These are phyloP conservation scores for Centella asiatica DNA, from an alignment of 129 eudicot species.

Conservation along the genomic window DNA sequence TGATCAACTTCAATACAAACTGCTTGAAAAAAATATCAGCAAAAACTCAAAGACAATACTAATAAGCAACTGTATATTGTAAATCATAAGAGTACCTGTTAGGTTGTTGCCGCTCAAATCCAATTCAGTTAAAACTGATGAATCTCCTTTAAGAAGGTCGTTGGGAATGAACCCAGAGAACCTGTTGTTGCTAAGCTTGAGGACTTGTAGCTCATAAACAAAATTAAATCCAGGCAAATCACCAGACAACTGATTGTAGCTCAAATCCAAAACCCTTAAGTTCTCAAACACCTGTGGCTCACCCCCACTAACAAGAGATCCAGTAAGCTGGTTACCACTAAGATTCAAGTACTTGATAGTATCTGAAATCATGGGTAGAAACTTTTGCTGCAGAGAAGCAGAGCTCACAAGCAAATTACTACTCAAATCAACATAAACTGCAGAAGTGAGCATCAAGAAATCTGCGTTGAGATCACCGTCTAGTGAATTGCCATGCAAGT, in stretches of 20 bases:
- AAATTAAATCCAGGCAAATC: constrained; percentile 88
- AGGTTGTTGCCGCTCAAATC: constrained; percentile 94
- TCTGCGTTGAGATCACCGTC: constrained; percentile 65
- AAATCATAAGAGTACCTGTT: constrained; percentile 47
- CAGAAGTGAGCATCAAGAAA: constrained; percentile 69
- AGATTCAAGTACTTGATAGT: constrained; percentile 77
- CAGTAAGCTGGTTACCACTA: constrained; percentile 67
- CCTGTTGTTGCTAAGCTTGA: constrained; percentile 71
- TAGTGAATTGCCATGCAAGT: constrained; percentile 80
- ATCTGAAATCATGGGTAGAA: constrained; percentile 63
- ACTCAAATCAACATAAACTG: constrained; percentile 75
- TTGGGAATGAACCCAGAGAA: constrained; percentile 86
- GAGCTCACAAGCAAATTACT: constrained; percentile 56
- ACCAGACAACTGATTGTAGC: constrained; percentile 79
- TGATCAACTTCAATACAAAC: not conserved
- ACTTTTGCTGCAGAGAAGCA: constrained; percentile 32
- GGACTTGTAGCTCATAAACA: constrained; percentile 80
- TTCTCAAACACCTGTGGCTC: constrained; percentile 63
- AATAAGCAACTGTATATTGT: not conserved
- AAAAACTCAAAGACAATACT: not conserved
- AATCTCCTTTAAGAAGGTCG: constrained; percentile 82
- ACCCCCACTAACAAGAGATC: constrained; percentile 66
- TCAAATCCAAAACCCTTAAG: constrained; percentile 75
- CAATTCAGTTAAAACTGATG: constrained; percentile 67
- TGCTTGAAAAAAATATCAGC: not conserved